Conservation (phyloP, 192 early-diverging fungal genomes). For the Podila epicladia region DNA sequence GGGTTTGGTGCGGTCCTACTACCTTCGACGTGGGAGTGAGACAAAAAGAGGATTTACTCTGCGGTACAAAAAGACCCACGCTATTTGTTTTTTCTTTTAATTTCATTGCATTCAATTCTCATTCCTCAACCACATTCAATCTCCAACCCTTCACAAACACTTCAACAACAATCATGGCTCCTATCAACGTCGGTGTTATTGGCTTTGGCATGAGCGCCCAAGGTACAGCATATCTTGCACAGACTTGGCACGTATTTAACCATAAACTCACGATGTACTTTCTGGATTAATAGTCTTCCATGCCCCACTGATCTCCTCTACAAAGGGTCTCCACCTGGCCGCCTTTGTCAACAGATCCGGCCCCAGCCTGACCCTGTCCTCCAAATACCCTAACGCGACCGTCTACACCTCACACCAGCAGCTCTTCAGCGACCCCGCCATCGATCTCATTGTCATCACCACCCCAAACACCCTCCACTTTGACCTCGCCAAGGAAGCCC, state of each 20-base stretch:
- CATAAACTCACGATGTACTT: not conserved
- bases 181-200: slow-evolving; percentile 73
- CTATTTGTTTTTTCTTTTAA: not conserved
- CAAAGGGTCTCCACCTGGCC: slow-evolving; percentile 58
- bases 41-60: too few relatives aligned
- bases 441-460: slow-evolving; percentile 80
- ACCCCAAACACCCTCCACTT: slow-evolving; percentile 77
- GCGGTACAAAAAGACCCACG: too few relatives aligned
- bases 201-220: slow-evolving; percentile 71
- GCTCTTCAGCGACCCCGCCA: slow-evolving; percentile 58
- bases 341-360: slow-evolving; percentile 68
- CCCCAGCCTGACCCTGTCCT: slow-evolving; percentile 42
- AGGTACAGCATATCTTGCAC: slow-evolving; percentile 3
- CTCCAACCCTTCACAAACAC: not conserved
- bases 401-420: slow-evolving; percentile 61
- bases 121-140: not conserved
- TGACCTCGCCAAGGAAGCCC: slow-evolving; percentile 60
- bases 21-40: too few relatives aligned
- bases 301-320: slow-evolving; percentile 67
- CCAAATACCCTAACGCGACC: slow-evolving; percentile 59
- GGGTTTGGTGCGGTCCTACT: too few relatives aligned
- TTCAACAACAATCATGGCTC: not conserved
- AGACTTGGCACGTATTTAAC: not conserved
- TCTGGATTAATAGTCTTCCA: slow-evolving; percentile 60
- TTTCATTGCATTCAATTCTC: not conserved